Evolutionary conservation across 257 asterid genomes (phyloP).

Genomic region (Penstemon newberryi): DNA sequence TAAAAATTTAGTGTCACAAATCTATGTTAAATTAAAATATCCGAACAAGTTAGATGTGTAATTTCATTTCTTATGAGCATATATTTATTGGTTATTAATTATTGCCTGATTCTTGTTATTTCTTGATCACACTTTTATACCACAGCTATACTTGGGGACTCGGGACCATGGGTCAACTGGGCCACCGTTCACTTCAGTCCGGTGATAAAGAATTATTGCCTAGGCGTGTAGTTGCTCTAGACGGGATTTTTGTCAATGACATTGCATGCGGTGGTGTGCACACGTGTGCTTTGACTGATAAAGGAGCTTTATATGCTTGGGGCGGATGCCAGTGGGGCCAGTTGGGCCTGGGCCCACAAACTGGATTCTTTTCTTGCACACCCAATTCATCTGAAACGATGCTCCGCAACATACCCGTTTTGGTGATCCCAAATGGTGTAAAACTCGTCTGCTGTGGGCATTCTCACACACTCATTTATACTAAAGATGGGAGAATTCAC

Average conservation of each 20-base stretch:
- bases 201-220: conserved; percentile 84
- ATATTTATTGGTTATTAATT: background rate
- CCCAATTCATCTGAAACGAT: conserved; percentile 59
- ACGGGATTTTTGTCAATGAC: conserved; percentile 59
- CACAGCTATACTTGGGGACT: conserved; percentile 97
- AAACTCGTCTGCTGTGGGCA: conserved; percentile 84
- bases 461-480: conserved; percentile 85
- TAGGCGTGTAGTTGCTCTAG: conserved; percentile 78
- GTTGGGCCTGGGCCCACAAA: conserved; percentile 87
- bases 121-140: conserved; percentile 4
- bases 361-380: conserved; percentile 60
- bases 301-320: conserved; percentile 93
- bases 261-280: conserved; percentile 94
- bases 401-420: conserved; percentile 81
- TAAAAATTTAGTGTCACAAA: conserved; percentile 5
- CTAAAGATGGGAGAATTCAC: conserved; percentile 83
- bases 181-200: conserved; percentile 87
- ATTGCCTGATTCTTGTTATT: conserved; percentile 8
- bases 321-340: conserved; percentile 96
- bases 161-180: conserved; percentile 97
- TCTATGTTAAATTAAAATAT: background rate
- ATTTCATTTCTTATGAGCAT: background rate
- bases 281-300: conserved; percentile 79
- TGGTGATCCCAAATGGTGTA: conserved; percentile 78
- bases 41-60: background rate